Base-by-base conservation (phyloP, 257 asterid genomes). In the Ligustrum vulgare region DNA sequence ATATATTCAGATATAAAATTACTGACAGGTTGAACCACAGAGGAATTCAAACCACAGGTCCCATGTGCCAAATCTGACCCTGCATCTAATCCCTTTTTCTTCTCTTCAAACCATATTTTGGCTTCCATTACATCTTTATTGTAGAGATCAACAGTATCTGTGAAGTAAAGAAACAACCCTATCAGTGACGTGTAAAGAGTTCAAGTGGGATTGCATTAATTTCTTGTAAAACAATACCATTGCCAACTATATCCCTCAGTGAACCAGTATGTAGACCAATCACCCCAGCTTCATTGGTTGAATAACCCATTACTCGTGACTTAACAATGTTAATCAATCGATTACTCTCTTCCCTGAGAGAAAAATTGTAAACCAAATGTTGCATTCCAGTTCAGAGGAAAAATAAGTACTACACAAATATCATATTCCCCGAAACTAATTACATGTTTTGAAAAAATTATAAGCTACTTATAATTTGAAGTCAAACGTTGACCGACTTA, bases 261-360 rank as follows among this genome's bases (percentile, higher is more conserved):
- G 80, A 43, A 49, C 82, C 84, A 72, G 70, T 69, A 70, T 64
- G 79, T 54, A 23, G 51, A 71, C 62, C 79, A 78, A 67, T 80
- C 80, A 78, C 91, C 78, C 75, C 84, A 75, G 80, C 86, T 77
- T 76, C 83, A 41, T 45, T 31, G 22, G 87, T 49, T 28, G 83
- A 80, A 84, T 72, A 49, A 72, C 80, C 91, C 63, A 79, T 76
- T 82, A 92, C 92, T 79, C 98, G 88, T 45, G 97, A 87, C 75
- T 91, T 81, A 60, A 94, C 84, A 63, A 86, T 76, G 73, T 68
- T 84, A 68, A 82, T 78, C 81, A 94, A 79, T 83, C 80, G 84
- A 87, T 94, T 88, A 85, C 84, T 79, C 85, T 94, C 98, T 83
- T 87, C 88, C 87, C 98, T 94, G 83, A 67, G 49, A 75, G 63